phyloP scores from a whole-genome alignment of 768 basidiomycete genomes.

The Lactarius akahatsu region DNA sequence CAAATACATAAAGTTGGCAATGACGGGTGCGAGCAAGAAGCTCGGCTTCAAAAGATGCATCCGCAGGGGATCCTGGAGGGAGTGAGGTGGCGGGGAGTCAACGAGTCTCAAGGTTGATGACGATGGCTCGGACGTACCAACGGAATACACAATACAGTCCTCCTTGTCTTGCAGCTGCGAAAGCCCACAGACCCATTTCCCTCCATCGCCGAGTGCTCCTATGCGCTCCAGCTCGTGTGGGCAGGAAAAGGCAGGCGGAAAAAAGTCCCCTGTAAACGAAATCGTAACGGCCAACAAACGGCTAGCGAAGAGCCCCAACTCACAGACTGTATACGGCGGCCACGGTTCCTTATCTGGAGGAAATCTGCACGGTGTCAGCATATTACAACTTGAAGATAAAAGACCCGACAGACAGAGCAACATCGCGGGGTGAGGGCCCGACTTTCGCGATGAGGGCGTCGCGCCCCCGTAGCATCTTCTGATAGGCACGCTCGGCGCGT shows the following conservation, averaged over 20 bases:
- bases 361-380: slow-evolving; percentile 20
- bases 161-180: slow-evolving; percentile 52
- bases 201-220: slow-evolving; percentile 60
- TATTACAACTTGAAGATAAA: background rate
- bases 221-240: slow-evolving; percentile 45
- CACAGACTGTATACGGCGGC: slow-evolving; percentile 30
- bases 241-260: slow-evolving; percentile 45
- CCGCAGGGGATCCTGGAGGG: slow-evolving; percentile 49
- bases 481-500: slow-evolving; percentile 27
- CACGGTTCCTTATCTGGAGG: slow-evolving; percentile 29
- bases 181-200: slow-evolving; percentile 70
- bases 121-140: slow-evolving; percentile 42
- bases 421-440: slow-evolving; percentile 21
- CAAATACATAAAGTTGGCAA: slow-evolving; percentile 64
- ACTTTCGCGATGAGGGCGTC: slow-evolving; percentile 27
- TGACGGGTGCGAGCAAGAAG: slow-evolving; percentile 46
- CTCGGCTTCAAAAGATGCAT: slow-evolving; percentile 63
- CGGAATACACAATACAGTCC: slow-evolving; percentile 60
- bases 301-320: background rate
- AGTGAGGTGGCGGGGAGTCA: background rate
- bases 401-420: slow-evolving; percentile 19
- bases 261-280: slow-evolving; percentile 45
- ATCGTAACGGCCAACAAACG: background rate
- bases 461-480: slow-evolving; percentile 22
- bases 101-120: slow-evolving; percentile 11